phyloP scores from a whole-genome alignment of 805 yeast species.

The Metschnikowia rubicola region DNA sequence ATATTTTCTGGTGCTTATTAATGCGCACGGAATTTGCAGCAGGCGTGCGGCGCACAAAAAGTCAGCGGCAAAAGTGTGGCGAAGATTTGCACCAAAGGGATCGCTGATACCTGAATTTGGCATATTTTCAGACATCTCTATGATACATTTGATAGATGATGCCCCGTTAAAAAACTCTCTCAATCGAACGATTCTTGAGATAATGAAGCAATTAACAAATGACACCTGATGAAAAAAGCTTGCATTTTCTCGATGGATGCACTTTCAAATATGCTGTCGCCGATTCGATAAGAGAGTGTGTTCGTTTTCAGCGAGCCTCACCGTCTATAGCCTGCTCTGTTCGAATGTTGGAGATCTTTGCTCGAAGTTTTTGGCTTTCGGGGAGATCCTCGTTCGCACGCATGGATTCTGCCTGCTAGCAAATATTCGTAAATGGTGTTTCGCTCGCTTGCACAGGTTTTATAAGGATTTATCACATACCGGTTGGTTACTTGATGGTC shows the following conservation, averaged over 20 bases:
- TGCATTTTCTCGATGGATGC: too few species aligned
- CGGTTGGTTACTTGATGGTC: slow-evolving; percentile 16
- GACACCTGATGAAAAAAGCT: background rate
- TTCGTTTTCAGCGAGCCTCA: too few species aligned
- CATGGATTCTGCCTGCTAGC: too few species aligned
- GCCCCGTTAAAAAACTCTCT: background rate
- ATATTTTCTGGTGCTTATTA: slow-evolving; percentile 4
- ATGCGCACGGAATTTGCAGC: background rate
- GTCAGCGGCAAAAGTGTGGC: background rate
- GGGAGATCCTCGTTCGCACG: too few species aligned
- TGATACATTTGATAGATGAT: too few species aligned
- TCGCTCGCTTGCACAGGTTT: background rate
- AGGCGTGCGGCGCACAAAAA: background rate
- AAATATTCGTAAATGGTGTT: too few species aligned
- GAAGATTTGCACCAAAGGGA: background rate
- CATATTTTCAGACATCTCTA: background rate
- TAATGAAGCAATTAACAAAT: too few species aligned
- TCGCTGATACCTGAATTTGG: background rate
- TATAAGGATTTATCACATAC: slow-evolving; percentile 10
- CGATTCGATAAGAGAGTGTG: too few species aligned
- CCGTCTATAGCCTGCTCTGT: too few species aligned
- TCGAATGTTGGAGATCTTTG: too few species aligned
- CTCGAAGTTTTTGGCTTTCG: too few species aligned
- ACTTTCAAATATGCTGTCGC: too few species aligned
- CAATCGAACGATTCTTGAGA: background rate